phyloP scores from a whole-genome alignment of 495 filamentous ascomycete genomes.

The Talaromyces ruber region DNA sequence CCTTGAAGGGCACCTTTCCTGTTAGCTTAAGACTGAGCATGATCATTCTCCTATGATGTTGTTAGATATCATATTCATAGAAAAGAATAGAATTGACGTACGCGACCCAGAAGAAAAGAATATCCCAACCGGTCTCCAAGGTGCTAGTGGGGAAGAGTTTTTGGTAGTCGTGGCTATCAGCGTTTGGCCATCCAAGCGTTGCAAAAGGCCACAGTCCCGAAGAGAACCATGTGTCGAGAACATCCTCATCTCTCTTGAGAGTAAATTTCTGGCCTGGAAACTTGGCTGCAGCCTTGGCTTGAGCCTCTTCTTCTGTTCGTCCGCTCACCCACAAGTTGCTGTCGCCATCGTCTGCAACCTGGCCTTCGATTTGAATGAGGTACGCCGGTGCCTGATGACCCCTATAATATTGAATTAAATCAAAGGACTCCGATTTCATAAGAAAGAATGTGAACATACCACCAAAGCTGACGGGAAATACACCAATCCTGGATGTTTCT shows the following conservation, averaged over 20 bases:
- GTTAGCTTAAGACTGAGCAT: constrained; percentile 73
- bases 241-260: constrained; percentile 60
- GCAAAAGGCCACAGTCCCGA: constrained; percentile 77
- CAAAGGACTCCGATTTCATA: not conserved
- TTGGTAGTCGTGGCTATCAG: constrained; percentile 52
- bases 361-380: constrained; percentile 60
- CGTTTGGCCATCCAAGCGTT: constrained; percentile 70
- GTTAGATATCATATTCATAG: constrained; percentile 59
- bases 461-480: constrained; percentile 76
- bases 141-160: constrained; percentile 67
- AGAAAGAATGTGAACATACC: constrained; percentile 23
- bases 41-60: constrained; percentile 57
- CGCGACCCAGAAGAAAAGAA: constrained; percentile 79
- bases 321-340: constrained; percentile 61
- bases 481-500: constrained; percentile 73
- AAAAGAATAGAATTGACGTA: constrained; percentile 3
- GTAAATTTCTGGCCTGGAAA: constrained; percentile 62
- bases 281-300: constrained; percentile 55
- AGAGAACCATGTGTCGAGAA: constrained; percentile 78
- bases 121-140: constrained; percentile 80
- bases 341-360: constrained; percentile 42
- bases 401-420: not conserved
- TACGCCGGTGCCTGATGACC: constrained; percentile 74
- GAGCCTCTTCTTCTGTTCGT: constrained; percentile 55
- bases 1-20: constrained; percentile 65